Evolutionary conservation across 2,329 filamentous ascomycete species (phyloP), one percentile per base, ranked within the genome.

Genomic region (Clonostachys rhizophaga): DNA sequence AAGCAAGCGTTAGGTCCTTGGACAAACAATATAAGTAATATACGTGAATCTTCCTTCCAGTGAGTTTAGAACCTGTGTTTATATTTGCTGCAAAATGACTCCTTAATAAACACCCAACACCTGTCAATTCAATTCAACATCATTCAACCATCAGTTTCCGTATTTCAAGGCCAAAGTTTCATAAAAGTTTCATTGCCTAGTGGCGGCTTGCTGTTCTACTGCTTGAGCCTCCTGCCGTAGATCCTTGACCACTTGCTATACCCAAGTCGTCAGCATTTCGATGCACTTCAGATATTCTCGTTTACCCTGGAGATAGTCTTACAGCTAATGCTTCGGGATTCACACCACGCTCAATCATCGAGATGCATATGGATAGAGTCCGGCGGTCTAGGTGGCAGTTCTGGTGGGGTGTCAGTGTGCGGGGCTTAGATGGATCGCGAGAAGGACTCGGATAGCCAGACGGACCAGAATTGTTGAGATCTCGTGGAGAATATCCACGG

Each of bases 301-400:
- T n/a, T 8, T 18, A 13, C 14, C 11, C 24, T n/a, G n/a, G 45
- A 34, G 44, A 11, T 30, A 13, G 43, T 55, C 89, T 61, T 78
- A 97, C 94, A 20, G 92, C 91, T 34, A 99, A 74, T 2, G 92
- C 94, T 65, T 97, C 92, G 0, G 94, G 94, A 62, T 96, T 96
- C 33, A 97, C 90, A 13, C 94, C 94, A 61, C 96, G 96, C 69
- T 99, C 94, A 57, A 99, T 95, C 66, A 99, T 80, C 46, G 91
- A 96, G 50, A 97, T 92, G 68, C 94, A 99, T 52, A 96, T 89
- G 4, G 91, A 96, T 16, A 99, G 76, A 17, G 91, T 91, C 46
- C 91, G 86, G 34, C 92, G 84, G 66, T 96, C 91, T 42, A 99
- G 83, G 54, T 95, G 83, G 52, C 92, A 96, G 70, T 97, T 96